Evolutionary conservation across 495 filamentous ascomycete genomes (phyloP).

Genomic region (Podospora pseudocomata): DNA sequence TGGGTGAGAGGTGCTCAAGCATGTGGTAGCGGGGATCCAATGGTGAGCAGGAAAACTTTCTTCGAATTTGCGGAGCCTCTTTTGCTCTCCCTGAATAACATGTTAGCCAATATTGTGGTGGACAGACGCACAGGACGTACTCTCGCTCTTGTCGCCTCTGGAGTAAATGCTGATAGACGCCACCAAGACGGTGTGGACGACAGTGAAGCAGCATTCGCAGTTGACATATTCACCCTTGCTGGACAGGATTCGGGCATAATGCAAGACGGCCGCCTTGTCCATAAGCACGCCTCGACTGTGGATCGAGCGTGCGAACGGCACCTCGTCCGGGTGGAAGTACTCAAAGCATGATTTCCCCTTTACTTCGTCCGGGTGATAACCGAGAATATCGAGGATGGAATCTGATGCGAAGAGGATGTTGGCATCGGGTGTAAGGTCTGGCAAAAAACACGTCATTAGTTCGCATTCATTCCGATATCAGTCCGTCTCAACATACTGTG

Average conservation of each 20-base stretch:
- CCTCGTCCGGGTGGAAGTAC: constrained; percentile 80
- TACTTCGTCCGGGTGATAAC: constrained; percentile 73
- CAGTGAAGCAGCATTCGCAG: constrained; percentile 86
- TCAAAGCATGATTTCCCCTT: constrained; percentile 77
- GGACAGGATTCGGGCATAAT: constrained; percentile 71
- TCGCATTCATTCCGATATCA: background rate
- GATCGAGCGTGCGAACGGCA: constrained; percentile 67
- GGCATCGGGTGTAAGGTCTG: constrained; percentile 73
- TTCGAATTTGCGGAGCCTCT: constrained; percentile 75
- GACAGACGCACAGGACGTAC: constrained; percentile 42
- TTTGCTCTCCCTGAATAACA: constrained; percentile 60
- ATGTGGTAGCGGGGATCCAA: constrained; percentile 87
- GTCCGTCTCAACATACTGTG: constrained; percentile 60
- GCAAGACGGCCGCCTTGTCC: constrained; percentile 81
- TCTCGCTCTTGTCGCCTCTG: constrained; percentile 64
- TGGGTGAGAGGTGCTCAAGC: constrained; percentile 78
- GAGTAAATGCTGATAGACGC: constrained; percentile 79
- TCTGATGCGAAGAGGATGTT: constrained; percentile 80
- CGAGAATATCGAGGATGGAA: constrained; percentile 77
- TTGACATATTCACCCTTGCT: constrained; percentile 69
- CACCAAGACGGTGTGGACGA: constrained; percentile 83
- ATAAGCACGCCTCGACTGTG: constrained; percentile 71
- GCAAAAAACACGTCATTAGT: background rate
- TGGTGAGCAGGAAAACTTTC: constrained; percentile 75
- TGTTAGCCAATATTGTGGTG: constrained; percentile 9